Conservation (phyloP, 31 red algal genomes). For the Endocladia muricata region DNA sequence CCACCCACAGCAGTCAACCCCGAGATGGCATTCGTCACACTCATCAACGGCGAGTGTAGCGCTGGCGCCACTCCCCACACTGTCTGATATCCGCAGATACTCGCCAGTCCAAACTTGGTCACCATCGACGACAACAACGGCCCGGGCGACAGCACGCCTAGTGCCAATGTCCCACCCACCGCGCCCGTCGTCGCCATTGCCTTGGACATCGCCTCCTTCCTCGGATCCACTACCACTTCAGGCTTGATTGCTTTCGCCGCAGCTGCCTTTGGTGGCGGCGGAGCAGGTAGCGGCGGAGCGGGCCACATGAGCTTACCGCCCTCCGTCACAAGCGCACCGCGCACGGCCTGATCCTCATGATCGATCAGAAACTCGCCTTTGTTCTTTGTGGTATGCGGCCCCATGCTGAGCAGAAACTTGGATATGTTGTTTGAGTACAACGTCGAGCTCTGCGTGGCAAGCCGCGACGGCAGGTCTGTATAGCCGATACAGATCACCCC, state of each 20-base stretch:
- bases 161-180: constrained; percentile 40
- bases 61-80: constrained; percentile 69
- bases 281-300: constrained; percentile 52
- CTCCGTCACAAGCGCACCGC: constrained; percentile 58
- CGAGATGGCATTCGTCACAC: constrained; percentile 77
- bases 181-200: constrained; percentile 61
- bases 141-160: constrained; percentile 47
- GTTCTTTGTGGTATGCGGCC: constrained; percentile 50
- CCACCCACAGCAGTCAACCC: constrained; percentile 69
- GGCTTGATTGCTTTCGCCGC: constrained; percentile 42
- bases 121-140: constrained; percentile 41
- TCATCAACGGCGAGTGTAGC: constrained; percentile 78
- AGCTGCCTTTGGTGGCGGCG: constrained; percentile 26
- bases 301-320: constrained; percentile 62
- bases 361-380: constrained; percentile 69
- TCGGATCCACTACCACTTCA: constrained; percentile 41
- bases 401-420: constrained; percentile 65
- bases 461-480: constrained; percentile 65
- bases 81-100: constrained; percentile 75
- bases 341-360: constrained; percentile 73
- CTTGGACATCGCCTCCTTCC: constrained; percentile 25
- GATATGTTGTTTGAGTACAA: constrained; percentile 69
- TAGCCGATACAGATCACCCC: constrained; percentile 70
- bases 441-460: constrained; percentile 50
- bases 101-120: constrained; percentile 58